phyloP scores from a whole-genome alignment of 345 rosid genomes.

The Acer negundo region DNA sequence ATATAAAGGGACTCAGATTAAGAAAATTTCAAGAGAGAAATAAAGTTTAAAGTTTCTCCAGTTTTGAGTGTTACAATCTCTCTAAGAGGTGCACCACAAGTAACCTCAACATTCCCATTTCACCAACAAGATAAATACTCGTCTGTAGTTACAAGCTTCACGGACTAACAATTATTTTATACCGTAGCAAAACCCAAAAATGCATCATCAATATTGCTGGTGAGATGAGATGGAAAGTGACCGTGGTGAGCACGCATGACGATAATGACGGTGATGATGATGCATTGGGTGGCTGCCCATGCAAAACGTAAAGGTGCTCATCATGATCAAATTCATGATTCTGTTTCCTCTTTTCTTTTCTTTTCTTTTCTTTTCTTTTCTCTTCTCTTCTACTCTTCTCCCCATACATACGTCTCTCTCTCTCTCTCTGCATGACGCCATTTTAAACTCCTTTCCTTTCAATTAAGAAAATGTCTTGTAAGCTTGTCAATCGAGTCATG shows the following conservation, averaged over 20 bases:
- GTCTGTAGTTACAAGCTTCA: too few relatives aligned
- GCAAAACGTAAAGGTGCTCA: neutral
- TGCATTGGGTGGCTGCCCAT: neutral
- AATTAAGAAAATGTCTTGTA: conserved; percentile 8
- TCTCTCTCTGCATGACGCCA: neutral
- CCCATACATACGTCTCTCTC: neutral
- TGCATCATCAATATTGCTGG: neutral
- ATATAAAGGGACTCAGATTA: too few relatives aligned
- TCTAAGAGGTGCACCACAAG: too few relatives aligned
- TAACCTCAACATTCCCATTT: too few relatives aligned
- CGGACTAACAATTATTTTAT: too few relatives aligned
- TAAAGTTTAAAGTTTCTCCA: too few relatives aligned
- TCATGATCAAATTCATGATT: neutral
- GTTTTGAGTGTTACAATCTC: too few relatives aligned
- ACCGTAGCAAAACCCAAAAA: neutral
- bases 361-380: too few relatives aligned
- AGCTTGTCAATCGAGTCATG: conserved; percentile 1
- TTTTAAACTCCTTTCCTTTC: neutral
- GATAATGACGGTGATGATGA: conserved; percentile 6
- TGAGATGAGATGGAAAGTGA: neutral
- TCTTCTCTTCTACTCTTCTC: neutral
- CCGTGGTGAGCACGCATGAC: conserved; percentile 13
- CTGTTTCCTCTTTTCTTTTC: neutral
- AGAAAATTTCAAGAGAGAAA: too few relatives aligned
- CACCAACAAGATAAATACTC: too few relatives aligned